Conservation (phyloP, 2,329 filamentous ascomycete genomes). For the Tolypocladium sp. region DNA sequence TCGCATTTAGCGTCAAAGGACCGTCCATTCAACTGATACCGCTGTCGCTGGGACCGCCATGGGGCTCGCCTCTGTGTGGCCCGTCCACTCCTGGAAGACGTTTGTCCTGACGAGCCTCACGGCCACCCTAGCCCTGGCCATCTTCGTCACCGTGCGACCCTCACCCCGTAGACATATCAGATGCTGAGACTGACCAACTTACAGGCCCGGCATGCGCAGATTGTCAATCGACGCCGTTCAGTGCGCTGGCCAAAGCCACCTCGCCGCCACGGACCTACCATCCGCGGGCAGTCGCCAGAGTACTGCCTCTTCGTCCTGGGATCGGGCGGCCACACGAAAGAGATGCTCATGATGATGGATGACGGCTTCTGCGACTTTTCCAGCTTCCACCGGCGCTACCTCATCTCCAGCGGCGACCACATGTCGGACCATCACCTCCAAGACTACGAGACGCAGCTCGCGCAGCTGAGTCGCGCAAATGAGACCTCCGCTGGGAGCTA, state of each 20-base stretch:
- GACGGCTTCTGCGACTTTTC: constrained; percentile 41
- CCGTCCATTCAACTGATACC: not conserved
- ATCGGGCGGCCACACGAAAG: constrained; percentile 87
- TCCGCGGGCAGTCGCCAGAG: constrained; percentile 8
- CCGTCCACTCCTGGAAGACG: not conserved
- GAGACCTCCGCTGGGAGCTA: constrained; percentile 37
- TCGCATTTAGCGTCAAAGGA: not conserved
- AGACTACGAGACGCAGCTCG: constrained; percentile 28
- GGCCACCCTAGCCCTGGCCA: constrained; percentile 9
- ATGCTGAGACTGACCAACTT: not conserved
- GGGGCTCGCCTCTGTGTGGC: not conserved
- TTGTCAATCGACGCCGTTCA: constrained; percentile 12
- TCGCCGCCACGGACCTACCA: not conserved
- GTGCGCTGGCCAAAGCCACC: constrained; percentile 6
- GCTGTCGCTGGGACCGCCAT: not conserved
- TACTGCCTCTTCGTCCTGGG: constrained; percentile 78
- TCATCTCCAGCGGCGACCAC: constrained; percentile 67
- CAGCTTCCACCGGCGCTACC: constrained; percentile 65
- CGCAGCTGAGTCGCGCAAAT: constrained; percentile 8
- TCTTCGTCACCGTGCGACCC: constrained; percentile 20
- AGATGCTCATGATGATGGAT: constrained; percentile 81
- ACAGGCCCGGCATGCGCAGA: constrained; percentile 20
- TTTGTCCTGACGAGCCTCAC: constrained; percentile 8
- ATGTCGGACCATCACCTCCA: constrained; percentile 61
- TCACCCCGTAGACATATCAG: not conserved